Conservation (phyloP, 2,329 filamentous ascomycete species). For the Arthroderma sp. region DNA sequence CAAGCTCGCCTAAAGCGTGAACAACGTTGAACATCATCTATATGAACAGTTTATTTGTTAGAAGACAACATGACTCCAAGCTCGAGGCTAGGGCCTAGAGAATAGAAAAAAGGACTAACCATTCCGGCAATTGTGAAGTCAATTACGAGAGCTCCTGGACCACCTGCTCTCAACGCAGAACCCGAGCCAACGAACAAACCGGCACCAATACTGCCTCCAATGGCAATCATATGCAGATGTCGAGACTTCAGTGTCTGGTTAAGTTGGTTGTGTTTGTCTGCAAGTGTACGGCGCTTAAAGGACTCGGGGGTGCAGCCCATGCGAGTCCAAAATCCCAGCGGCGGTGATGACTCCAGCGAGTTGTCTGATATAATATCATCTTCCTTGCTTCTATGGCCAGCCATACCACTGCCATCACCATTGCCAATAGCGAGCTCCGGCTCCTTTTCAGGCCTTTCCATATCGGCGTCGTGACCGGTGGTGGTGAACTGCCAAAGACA, state of each 20-base stretch:
- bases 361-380: background rate
- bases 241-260: slow-evolving; percentile 23
- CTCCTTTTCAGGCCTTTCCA: background rate
- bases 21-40: slow-evolving; percentile 48
- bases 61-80: background rate
- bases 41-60: background rate
- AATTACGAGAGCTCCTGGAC: slow-evolving; percentile 28
- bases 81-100: background rate
- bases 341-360: background rate
- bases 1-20: slow-evolving; percentile 49
- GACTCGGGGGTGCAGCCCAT: slow-evolving; percentile 31
- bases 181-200: slow-evolving; percentile 34
- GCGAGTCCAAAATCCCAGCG: slow-evolving; percentile 26
- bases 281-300: slow-evolving; percentile 25
- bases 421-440: background rate
- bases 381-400: background rate
- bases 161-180: slow-evolving; percentile 25
- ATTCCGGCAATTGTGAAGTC: slow-evolving; percentile 44
- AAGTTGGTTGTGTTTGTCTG: slow-evolving; percentile 17
- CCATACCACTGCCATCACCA: background rate
- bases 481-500: background rate
- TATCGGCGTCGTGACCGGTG: background rate
- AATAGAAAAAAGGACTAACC: slow-evolving; percentile 9
- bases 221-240: slow-evolving; percentile 33
- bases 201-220: slow-evolving; percentile 21